Evolutionary conservation across 2,329 filamentous ascomycete species (phyloP), one percentile per base, ranked within the genome.

Genomic region (Pseudocercospora cruenta): DNA sequence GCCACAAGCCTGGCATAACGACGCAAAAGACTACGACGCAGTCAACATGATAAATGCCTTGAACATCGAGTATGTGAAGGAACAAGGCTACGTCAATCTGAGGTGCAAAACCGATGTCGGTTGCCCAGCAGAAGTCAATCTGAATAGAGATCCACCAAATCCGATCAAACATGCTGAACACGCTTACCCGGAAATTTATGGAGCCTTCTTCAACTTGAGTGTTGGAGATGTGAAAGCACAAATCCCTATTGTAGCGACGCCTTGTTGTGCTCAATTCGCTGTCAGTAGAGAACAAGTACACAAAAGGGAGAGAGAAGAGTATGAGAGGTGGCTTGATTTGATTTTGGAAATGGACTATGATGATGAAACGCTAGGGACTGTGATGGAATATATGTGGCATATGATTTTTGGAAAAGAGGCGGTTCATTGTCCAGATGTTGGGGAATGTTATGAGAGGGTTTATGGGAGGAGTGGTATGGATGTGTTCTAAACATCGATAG

Each of bases 351-450:
- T 84, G 1, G 70, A 78, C 0, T 70, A 85, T 62, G 74, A 75
- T 2, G 85, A 87, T 75, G 81, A 79, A 26, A 77, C 84, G 51
- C 83, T 82, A 64, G 85, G 85, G 3, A 75, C 85, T 21, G 81
- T 87, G 8, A 80, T 87, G 77, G 85, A 87, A 70, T 87, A 87
- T 74, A 83, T 82, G n/a, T 87, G 85, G 85, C 85, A 87, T 68
- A 86, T 84, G 82, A 80, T 75, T 78, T 81, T 73, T 65, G 73
- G 63, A 58, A 64, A 64, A 72, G 36, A 67, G 63, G 66, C 68
- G 69, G 64, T 73, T 69, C 60, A 75, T 68, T 79, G 77, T 66
- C 70, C 72, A 1, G 63, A 69, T 21, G 57, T 62, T 22, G 47
- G 58, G 39, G 59, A 67, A 53, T 79, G 77, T 65, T 70, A 67